Percentiles rank a stretch among this genome's conserved stretches.
These are phyloP conservation scores for Fusarium sp. DNA, from an alignment of 2,329 filamentous ascomycete species.

Conservation along the genomic window DNA sequence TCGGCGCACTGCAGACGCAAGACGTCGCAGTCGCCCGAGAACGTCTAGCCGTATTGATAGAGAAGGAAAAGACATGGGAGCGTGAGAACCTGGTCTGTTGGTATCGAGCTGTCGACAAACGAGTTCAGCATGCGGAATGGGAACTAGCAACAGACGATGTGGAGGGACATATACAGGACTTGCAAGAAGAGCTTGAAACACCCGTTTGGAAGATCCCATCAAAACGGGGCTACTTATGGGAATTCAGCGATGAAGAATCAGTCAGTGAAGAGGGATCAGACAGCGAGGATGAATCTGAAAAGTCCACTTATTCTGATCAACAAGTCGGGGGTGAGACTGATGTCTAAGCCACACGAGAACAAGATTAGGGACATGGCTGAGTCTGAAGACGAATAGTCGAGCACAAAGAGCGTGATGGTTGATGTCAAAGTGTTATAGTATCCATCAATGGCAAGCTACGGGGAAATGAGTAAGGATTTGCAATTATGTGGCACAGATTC, in stretches of 20 bases:
- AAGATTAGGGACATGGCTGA: rapidly evolving
- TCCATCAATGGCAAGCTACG: not conserved
- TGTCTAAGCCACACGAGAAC: rapidly evolving
- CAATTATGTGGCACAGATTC: not conserved
- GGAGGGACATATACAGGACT: constrained; percentile 7
- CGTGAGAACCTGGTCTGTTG: not conserved
- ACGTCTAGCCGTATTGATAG: not conserved
- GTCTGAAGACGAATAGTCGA: no score
- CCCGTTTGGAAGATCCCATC: not conserved
- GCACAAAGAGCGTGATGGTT: rapidly evolving
- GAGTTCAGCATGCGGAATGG: constrained; percentile 7
- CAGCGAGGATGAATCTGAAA: not conserved
- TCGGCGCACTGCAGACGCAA: not conserved
- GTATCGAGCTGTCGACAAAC: constrained; percentile 26
- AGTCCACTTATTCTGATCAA: not conserved
- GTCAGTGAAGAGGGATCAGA: not conserved
- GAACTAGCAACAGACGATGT: constrained; percentile 11
- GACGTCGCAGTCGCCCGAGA: not conserved
- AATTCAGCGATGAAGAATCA: not conserved
- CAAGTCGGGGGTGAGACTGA: not conserved
- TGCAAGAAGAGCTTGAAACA: constrained; percentile 10
- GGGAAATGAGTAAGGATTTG: not conserved
- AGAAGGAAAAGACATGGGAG: constrained; percentile 11
- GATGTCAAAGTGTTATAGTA: not conserved
- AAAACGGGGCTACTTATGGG: not conserved